Evolutionary conservation across 768 basidiomycete genomes (phyloP), one percentile per base, ranked within the genome.

Genomic region (Leucocoprinus birnbaumii): DNA sequence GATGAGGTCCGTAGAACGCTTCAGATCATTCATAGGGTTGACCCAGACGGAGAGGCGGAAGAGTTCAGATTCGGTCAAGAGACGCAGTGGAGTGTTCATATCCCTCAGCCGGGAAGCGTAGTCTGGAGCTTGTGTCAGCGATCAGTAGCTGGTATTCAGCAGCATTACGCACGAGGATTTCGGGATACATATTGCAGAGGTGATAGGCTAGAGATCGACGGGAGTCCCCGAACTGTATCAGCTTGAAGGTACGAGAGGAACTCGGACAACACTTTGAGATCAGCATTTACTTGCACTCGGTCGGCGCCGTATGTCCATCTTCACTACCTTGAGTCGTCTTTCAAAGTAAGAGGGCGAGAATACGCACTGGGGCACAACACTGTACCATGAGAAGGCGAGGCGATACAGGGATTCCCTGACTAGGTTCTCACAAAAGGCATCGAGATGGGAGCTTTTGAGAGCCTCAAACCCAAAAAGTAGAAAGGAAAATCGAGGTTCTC

Each of bases 231-330:
- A 38, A 90, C 76, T 0, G 78, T 70, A 67, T 98, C 96, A 0
- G 80, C 77, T 62, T 89, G 86, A 26, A 98, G 71, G 60, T 87
- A 86, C 0, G 81, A 80, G 24, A 91, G 66, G 63, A 99, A 91
- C 63, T 98, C 94, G 16, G 85, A 84, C 6, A 98, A 71, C 0
- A 96, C 77, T 67, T 88, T 92, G 62, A 94, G 82, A 65, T 98
- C 96, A 1, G 90, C 85, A 59, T 89, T 86, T 18, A 98, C 75
- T 70, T 98, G 94, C 4, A 93, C 84, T 2, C 93, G 86, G 68
- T 92, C 92, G 22, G 91, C 89, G n/a, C 96, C 97, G 66, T 86
- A 97, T 3, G 95, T 88, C 95, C 96, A 98, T 62, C 95, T 98
- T 62, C 1, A 21, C 51, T 34, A 24, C n/a, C 55, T 2, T 58